These are phyloP conservation scores for Brassica nigra DNA, from an alignment of 345 rosid genomes.

Conservation along the genomic window DNA sequence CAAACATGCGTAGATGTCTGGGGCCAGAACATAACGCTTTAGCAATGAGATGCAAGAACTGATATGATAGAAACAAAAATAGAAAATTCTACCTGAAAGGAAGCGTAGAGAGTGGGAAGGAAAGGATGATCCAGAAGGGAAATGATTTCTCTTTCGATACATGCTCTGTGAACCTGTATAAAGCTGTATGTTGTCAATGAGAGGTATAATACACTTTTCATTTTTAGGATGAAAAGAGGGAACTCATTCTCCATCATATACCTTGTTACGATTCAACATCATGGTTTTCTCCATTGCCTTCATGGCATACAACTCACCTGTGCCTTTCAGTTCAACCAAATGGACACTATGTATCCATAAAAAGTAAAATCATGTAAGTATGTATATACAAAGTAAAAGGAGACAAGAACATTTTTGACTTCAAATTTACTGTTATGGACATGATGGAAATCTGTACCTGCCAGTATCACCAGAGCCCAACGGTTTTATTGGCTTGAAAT, in stretches of 20 bases:
- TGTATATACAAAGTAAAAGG: not conserved
- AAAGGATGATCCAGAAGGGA: constrained; percentile 93
- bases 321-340: constrained; percentile 79
- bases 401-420: not conserved
- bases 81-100: constrained; percentile 75
- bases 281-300: constrained; percentile 94
- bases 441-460: constrained; percentile 53
- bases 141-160: constrained; percentile 91
- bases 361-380: not conserved
- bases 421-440: constrained; percentile 4
- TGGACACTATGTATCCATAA: constrained; percentile 61
- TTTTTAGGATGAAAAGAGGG: constrained; percentile 9
- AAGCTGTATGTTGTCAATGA: constrained; percentile 41
- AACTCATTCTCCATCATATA: constrained; percentile 34
- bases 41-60: not conserved
- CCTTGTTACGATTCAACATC: constrained; percentile 95
- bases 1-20: constrained; percentile 96
- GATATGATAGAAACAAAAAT: constrained; percentile 8
- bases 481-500: constrained; percentile 94
- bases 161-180: constrained; percentile 88
- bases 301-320: constrained; percentile 85
- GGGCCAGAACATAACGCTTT: constrained; percentile 33
- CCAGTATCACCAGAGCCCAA: constrained; percentile 98
- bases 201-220: constrained; percentile 21
- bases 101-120: constrained; percentile 84